Evolutionary conservation across 2,329 filamentous ascomycete genomes (phyloP).

Genomic region (Falciphora oryzae): DNA sequence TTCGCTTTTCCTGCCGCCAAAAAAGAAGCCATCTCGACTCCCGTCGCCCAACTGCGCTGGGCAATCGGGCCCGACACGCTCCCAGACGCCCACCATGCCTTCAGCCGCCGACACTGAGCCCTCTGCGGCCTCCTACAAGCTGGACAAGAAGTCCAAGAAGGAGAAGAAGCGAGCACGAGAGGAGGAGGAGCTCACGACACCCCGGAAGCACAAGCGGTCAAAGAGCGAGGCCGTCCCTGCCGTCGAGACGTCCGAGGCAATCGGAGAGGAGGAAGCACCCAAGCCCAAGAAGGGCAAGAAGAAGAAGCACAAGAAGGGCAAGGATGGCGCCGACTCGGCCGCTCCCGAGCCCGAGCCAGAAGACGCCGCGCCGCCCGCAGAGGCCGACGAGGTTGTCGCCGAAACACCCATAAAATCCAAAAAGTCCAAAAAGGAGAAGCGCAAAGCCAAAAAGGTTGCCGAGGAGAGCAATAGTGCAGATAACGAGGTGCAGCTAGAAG

Average conservation of each 20-base stretch:
- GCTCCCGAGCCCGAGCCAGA: slow-evolving; percentile 2
- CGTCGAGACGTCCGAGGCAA: background rate
- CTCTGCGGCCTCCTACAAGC: slow-evolving; percentile 17
- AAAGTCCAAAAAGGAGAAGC: slow-evolving; percentile 35
- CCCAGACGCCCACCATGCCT: slow-evolving; percentile 11
- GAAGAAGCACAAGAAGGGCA: slow-evolving; percentile 20
- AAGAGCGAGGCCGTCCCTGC: slow-evolving; percentile 8
- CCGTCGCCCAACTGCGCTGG: background rate
- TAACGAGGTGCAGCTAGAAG: slow-evolving; percentile 12
- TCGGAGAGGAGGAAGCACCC: background rate
- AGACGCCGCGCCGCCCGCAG: slow-evolving; percentile 13
- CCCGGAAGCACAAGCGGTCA: slow-evolving; percentile 9
- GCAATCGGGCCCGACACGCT: background rate
- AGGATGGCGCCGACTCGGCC: slow-evolving; percentile 1
- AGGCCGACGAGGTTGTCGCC: slow-evolving; percentile 1
- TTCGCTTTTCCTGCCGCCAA: background rate
- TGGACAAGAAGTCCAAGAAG: slow-evolving; percentile 30
- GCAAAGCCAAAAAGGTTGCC: slow-evolving; percentile 31
- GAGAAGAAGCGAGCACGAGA: slow-evolving; percentile 13
- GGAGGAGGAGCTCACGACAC: slow-evolving; percentile 11
- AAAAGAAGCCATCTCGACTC: slow-evolving; percentile 4
- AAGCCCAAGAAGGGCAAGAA: slow-evolving; percentile 20
- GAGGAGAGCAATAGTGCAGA: slow-evolving; percentile 29
- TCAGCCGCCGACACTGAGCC: slow-evolving; percentile 6
- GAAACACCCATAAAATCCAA: slow-evolving; percentile 25